Percentiles rank a stretch among this genome's conserved stretches.
Conservation (phyloP, 148 eudicot species). For the Drosera capensis region DNA sequence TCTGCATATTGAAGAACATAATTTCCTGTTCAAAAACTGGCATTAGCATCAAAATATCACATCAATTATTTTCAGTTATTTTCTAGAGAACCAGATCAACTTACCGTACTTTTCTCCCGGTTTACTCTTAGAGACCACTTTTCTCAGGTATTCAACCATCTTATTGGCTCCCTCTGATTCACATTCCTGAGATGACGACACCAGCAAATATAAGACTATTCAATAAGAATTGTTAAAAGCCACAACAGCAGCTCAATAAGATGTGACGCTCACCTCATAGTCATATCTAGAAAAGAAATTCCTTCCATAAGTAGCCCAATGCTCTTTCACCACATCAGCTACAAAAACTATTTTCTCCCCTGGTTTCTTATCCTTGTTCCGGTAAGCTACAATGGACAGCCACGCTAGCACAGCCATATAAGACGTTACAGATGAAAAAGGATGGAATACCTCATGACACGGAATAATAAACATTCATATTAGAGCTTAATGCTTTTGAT, state of each 20-base stretch:
- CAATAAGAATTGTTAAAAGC: too few relatives aligned
- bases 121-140: constrained; percentile 68
- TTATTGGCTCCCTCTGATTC: constrained; percentile 96
- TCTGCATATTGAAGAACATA: constrained; percentile 75
- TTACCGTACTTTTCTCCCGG: constrained; percentile 70
- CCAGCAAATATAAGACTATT: too few relatives aligned
- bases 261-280: constrained; percentile 69
- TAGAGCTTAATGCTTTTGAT: neutral
- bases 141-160: constrained; percentile 76
- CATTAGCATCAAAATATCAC: neutral
- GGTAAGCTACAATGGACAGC: constrained; percentile 79
- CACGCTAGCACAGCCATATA: constrained; percentile 99
- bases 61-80: neutral
- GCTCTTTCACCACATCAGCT: constrained; percentile 78
- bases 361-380: constrained; percentile 55
- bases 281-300: constrained; percentile 98
- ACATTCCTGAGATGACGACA: constrained; percentile 64
- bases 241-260: too few relatives aligned
- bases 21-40: constrained; percentile 32
- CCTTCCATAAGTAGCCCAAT: constrained; percentile 94
- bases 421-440: too few relatives aligned
- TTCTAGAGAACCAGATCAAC: constrained; percentile 3
- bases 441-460: too few relatives aligned
- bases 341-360: constrained; percentile 77
- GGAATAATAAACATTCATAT: neutral